Percentiles rank a stretch among this genome's conserved stretches.
phyloP scores from a whole-genome alignment of 139 green algal genomes.

The Tetradesmus obliquus region DNA sequence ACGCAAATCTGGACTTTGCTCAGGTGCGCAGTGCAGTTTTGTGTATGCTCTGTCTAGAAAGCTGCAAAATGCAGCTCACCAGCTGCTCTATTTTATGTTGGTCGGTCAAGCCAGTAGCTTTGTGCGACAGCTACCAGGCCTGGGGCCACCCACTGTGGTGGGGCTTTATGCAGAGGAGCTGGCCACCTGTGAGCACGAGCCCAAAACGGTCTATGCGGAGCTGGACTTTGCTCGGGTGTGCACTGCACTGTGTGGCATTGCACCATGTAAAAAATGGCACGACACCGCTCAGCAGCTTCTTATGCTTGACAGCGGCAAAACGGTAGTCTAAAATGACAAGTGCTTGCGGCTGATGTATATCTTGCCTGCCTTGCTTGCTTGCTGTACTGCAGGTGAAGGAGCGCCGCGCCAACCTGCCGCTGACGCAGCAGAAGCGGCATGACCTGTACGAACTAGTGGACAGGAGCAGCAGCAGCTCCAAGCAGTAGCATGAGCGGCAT shows the following conservation, averaged over 20 bases:
- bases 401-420: slow-evolving; percentile 71
- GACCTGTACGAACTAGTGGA: slow-evolving; percentile 89
- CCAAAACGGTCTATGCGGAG: slow-evolving; percentile 15
- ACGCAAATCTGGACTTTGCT: slow-evolving; percentile 77
- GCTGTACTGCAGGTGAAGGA: slow-evolving; percentile 54
- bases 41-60: too few relatives aligned
- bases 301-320: not conserved
- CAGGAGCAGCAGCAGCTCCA: slow-evolving; percentile 50
- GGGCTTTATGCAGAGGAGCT: slow-evolving; percentile 84
- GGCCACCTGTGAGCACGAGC: slow-evolving; percentile 71
- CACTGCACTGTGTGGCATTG: too few relatives aligned
- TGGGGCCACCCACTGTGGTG: slow-evolving; percentile 72
- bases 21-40: slow-evolving; percentile 47
- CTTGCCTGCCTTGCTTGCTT: not conserved
- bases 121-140: slow-evolving; percentile 65
- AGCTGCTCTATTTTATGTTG: too few relatives aligned
- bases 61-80: too few relatives aligned
- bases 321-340: not conserved
- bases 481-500: too few relatives aligned
- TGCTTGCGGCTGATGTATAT: not conserved
- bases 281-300: not conserved
- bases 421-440: slow-evolving; percentile 80
- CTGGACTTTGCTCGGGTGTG: slow-evolving; percentile 71
- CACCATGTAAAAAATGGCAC: too few relatives aligned
- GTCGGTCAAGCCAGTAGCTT: too few relatives aligned